A percentile compares a stretch with the other conserved stretches of the same genome.
Conservation (phyloP, 441 rosid species). For the Erodium trifolium region DNA sequence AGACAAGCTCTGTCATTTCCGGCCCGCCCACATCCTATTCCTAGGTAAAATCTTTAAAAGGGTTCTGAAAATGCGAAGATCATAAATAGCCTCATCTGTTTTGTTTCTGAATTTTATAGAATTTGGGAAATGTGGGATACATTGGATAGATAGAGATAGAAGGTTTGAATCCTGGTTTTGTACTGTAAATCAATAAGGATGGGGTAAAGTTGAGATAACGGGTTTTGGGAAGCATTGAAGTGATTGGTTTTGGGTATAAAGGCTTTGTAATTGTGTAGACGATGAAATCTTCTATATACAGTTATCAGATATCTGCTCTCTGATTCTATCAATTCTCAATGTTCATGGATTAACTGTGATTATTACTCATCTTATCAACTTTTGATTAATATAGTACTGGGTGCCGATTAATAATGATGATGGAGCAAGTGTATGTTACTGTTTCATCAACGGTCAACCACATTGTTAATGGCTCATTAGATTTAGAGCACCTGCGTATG, state of each 20-base stretch:
- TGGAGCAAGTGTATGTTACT: too few relatives aligned
- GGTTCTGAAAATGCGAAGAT: neutral
- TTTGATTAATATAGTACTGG: too few relatives aligned
- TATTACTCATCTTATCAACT: too few relatives aligned
- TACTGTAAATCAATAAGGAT: neutral
- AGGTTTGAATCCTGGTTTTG: neutral
- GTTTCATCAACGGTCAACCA: too few relatives aligned
- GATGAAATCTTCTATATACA: too few relatives aligned
- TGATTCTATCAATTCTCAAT: too few relatives aligned
- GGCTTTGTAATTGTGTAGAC: too few relatives aligned
- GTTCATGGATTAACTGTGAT: too few relatives aligned
- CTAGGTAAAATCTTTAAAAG: neutral
- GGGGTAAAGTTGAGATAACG: neutral
- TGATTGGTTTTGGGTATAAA: neutral
- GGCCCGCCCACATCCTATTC: neutral
- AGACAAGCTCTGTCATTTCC: neutral
- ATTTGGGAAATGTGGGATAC: neutral
- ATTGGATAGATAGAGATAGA: neutral
- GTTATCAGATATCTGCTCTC: too few relatives aligned
- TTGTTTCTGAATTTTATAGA: neutral
- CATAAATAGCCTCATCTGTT: neutral
- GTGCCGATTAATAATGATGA: too few relatives aligned
- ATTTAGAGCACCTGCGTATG: too few relatives aligned
- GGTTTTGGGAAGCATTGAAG: neutral
- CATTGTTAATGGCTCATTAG: too few relatives aligned